Base-by-base conservation (phyloP, 257 asterid species). In the Cruciata laevipes region DNA sequence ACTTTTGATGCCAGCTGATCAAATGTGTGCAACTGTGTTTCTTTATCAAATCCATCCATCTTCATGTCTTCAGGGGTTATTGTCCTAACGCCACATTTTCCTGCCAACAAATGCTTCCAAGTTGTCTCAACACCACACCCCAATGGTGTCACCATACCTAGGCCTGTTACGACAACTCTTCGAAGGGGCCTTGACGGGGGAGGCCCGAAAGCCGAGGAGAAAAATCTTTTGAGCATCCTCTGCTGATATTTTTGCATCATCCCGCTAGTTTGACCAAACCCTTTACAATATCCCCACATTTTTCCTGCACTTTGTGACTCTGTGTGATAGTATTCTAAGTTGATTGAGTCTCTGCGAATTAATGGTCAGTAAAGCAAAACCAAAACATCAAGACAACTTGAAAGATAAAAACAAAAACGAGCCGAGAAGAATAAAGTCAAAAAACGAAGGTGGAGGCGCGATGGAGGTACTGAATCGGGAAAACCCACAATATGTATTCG, bases 131-230 rank as follows among this genome's bases (percentile, higher is more conserved):
- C 95, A 14, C 97, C 97, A 75, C 95, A 86, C 18, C 95, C 99
- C 78, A 91, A 70, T 55, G 96, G 96, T 57, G 96, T 91, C 59
- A 91, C 96, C 95, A 91, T 84, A 55, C 99, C 99, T 61, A 88
- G 69, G 59, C 99, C 99, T 93, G 82, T 91, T 61, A 85, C 87
- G 61, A 89, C 96, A 75, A 89, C 95, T 81, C 98, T 82, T 24
- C 92, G 95, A 47, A 65, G 70, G 59, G 80, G 73, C 23, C 70
- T 52, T 58, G 51, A 59, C 18, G 95, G 90, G n/a, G 95, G 96
- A 59, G 86, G 94, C 67, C 70, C 81, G 59, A 86, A 85, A n/a
- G 85, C 79, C 58, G 95, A 82, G 77, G 76, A 73, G 31, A 66
- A 73, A 24, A 8, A 38, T 37, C 76, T 49, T 27, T 18, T 18